Base-by-base conservation (phyloP, 2,329 filamentous ascomycete genomes). In the Colletotrichum sp. region DNA sequence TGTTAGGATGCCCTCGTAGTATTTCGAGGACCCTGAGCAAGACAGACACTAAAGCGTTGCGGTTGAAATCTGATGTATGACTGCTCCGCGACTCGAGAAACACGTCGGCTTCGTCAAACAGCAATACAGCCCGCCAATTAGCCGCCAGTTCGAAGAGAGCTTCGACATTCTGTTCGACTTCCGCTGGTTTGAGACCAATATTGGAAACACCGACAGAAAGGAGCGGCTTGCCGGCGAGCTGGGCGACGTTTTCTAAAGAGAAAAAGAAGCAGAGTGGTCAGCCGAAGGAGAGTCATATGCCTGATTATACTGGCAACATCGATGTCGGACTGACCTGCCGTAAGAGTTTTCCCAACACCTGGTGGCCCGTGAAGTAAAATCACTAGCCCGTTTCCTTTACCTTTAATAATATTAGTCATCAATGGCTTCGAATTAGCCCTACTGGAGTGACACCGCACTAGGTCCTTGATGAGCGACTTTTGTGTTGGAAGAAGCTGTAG, bases 51-150 rank as follows among this genome's bases (percentile, higher is more conserved):
- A 96, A 91, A 8, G 94, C 94, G 80, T 98, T 98, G 72, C 95
- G 93, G 82, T 96, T 93, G 67, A 98, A 93, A 79, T 98, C 95
- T 77, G 95, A 93, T 80, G 95, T 93, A 78, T 95, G 93, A 80
- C 95, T 93, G 62, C 95, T 94, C 3, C 95, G 92, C 83, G 95
- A 94, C 86, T 97, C 95, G 16, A 98, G 87, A 85, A 96, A 96
- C 6, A 96, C 13, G 6, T 4, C 13, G 1, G 34, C 95, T 85
- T 98, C 95, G 79, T 98, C 95, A 1, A 98, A 90, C 3, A 98
- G 90, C 1, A 98, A 87, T 9, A 98, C 94, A 0, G 95, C 95
- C 27, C 95, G 94, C 95, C 95, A 98, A 8, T n/a, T 69, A 34
- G 59, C 36, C 16, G 65, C 93, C 77, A 96, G 92, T 80, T 94